phyloP scores from a whole-genome alignment of 2,329 filamentous ascomycete species.

The Zymoseptoria passerinii region DNA sequence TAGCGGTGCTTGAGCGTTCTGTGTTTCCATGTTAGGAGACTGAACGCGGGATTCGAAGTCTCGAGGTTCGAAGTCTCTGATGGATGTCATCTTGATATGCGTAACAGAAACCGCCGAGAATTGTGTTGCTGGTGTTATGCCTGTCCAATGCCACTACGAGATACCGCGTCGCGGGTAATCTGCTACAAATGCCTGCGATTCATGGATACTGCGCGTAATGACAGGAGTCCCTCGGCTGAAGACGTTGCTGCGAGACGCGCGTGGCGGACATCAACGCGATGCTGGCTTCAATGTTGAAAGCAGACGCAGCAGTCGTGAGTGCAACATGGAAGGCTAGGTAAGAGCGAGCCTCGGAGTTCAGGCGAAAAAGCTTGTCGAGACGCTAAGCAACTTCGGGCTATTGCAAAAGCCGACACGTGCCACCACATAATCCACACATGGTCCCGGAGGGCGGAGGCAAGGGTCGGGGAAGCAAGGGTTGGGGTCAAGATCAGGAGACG shows the following conservation, averaged over 20 bases:
- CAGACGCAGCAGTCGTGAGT: neutral
- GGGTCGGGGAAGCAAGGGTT: too few species aligned
- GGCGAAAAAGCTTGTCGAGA: neutral
- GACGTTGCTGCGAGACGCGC: too few species aligned
- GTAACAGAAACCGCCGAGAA: neutral
- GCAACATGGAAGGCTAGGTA: neutral
- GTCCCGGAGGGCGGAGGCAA: neutral
- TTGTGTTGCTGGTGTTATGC: neutral
- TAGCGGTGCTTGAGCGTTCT: neutral
- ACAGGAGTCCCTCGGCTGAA: neutral
- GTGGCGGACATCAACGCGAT: neutral
- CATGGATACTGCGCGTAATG: neutral
- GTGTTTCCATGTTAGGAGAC: slow-evolving; percentile 1
- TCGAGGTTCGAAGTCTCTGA: slow-evolving; percentile 7
- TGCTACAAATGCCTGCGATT: neutral
- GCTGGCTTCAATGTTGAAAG: neutral
- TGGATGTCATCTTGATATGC: slow-evolving; percentile 1
- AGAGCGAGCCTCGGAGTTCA: neutral
- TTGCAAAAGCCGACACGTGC: neutral
- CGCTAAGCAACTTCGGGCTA: neutral
- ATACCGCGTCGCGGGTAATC: neutral
- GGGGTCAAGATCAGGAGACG: too few species aligned
- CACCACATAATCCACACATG: neutral
- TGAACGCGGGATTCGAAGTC: neutral
- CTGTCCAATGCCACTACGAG: neutral